Evolutionary conservation across 2,329 filamentous ascomycete species (phyloP).

Genomic region (Arthrobotrys iridis): DNA sequence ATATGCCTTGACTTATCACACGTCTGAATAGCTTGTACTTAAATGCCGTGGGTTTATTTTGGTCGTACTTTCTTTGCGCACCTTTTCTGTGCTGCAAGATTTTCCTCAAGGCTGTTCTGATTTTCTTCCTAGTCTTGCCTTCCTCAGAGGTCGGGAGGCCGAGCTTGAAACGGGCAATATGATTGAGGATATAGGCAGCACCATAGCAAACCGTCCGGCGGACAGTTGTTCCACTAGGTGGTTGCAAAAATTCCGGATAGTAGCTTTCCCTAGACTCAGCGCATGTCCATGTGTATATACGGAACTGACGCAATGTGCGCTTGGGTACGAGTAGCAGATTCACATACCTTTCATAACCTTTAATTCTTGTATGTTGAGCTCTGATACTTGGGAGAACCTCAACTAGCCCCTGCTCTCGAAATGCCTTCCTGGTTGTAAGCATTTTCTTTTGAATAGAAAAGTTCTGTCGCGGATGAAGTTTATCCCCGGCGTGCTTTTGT

Average conservation of each 20-base stretch:
- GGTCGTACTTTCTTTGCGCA: background rate
- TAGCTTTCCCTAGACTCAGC: background rate
- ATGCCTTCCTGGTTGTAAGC: background rate
- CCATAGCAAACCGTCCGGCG: background rate
- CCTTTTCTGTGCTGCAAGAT: background rate
- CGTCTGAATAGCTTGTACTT: constrained; percentile 12
- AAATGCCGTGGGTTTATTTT: background rate
- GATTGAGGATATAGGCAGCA: constrained; percentile 33
- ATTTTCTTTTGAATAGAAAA: background rate
- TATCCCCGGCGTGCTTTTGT: background rate
- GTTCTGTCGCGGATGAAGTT: background rate
- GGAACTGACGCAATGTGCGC: background rate
- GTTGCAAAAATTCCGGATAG: constrained; percentile 23
- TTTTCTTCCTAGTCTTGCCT: background rate
- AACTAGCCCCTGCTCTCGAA: background rate
- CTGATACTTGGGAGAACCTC: constrained; percentile 30
- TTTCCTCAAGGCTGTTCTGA: background rate
- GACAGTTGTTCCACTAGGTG: background rate
- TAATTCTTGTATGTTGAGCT: constrained; percentile 14
- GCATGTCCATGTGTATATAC: background rate
- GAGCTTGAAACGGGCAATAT: constrained; percentile 44
- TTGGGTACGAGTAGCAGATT: background rate
- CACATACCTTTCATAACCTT: constrained; percentile 28
- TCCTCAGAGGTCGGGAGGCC: constrained; percentile 5
- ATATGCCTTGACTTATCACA: background rate